Base-by-base conservation (phyloP, 208 protist species). In the Wallacemonas rigidus region DNA sequence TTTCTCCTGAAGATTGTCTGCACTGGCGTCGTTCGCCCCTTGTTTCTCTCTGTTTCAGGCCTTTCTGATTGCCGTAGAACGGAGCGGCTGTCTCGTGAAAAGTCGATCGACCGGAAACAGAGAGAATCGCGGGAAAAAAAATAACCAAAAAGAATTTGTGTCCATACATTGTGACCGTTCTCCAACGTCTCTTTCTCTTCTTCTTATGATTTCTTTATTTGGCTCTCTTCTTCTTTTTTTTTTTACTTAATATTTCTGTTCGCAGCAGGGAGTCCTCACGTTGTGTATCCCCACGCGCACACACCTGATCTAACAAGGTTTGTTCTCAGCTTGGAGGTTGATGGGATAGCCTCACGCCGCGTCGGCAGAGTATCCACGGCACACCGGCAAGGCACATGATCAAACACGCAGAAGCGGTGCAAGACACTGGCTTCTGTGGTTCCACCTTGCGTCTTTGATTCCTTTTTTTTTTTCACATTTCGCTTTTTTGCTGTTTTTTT, bases 401-500 rank as follows among this genome's bases (percentile, higher is more conserved):
- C 14, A 56, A 56, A 17, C 4, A 4, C 7, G 51, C 26, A n/a
- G 26, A 56, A 56, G n/a, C 51, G 3, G 51, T 56, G 50, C 12
- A 65, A 51, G 60, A 50, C 35, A 65, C 40, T 65, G 7, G 3
- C 2, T 26, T 38, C 7, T 50, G 36, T 5, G 8, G 56, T 41
- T 9, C 12, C 8, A 9, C 3, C 7, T 17, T 5, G 3, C 7
- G 41, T 3, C n/a, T 61, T 8, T 57, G 43, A 17, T 64, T 44
- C 45, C 44, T 56, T 63, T 53, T 70, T 56, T 65, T 63, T 63
- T 64, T 69, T 70, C 44, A 57, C 64, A 26, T 67, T 38, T 67
- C 61, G 64, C 67, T 41, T 56, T 44, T 68, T 68, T 67, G 14
- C 4, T 72, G 55, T 67, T 60, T 67, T 68, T 71, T 40, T 44